These are phyloP conservation scores for Plasmopara halstedii DNA, from an alignment of 352 stramenopile species.

Conservation along the genomic window DNA sequence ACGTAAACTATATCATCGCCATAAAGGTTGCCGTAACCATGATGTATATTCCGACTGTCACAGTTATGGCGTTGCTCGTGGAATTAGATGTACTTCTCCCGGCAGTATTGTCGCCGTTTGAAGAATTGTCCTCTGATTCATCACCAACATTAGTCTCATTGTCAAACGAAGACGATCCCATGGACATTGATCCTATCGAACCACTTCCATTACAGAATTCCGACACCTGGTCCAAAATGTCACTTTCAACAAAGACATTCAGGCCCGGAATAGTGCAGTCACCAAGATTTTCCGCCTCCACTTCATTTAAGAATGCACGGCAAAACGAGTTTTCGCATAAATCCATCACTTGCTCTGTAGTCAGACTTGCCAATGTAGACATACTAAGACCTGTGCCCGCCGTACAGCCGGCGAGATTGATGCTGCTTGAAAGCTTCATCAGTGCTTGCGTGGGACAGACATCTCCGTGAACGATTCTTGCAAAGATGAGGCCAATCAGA, in stretches of 20 bases:
- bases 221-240: conserved; percentile 6
- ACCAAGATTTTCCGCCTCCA: conserved; percentile 8
- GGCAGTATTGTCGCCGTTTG: conserved; percentile 4
- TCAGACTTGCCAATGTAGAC: conserved; percentile 6
- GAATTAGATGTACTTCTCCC: conserved; percentile 3
- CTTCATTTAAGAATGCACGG: conserved; percentile 11
- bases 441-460: conserved; percentile 11
- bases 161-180: conserved; percentile 2
- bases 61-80: conserved; percentile 1
- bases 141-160: conserved; percentile 12
- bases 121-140: conserved; percentile 5
- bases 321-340: conserved; percentile 12
- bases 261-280: conserved; percentile 18
- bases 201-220: conserved; percentile 7
- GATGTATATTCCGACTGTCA: conserved; percentile 2
- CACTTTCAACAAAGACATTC: conserved; percentile 14
- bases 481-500: conserved; percentile 6
- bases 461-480: conserved; percentile 1
- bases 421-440: conserved; percentile 4
- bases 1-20: conserved; percentile 7
- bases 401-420: conserved; percentile 12
- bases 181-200: conserved; percentile 4
- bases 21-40: neutral
- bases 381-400: conserved; percentile 15
- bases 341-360: conserved; percentile 3